Evolutionary conservation across 129 eudicot species (phyloP).

Genomic region (Pulicaria dysenterica): DNA sequence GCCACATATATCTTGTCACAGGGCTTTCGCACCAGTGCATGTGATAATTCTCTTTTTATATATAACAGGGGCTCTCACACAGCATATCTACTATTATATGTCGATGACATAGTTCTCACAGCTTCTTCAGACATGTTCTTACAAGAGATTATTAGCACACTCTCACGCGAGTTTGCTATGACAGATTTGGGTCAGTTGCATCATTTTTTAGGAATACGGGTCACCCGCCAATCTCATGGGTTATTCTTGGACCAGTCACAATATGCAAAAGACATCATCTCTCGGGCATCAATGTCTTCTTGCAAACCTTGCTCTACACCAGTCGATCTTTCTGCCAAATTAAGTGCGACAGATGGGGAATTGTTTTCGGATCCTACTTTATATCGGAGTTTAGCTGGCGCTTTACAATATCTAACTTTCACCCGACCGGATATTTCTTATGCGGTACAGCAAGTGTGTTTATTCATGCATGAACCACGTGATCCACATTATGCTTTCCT

Average conservation of each 20-base stretch:
- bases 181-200: no score
- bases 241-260: not conserved
- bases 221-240: not conserved
- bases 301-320: not conserved
- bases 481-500: no score
- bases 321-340: not conserved
- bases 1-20: not conserved
- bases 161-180: no score
- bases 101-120: not conserved
- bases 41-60: not conserved
- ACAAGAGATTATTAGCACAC: no score
- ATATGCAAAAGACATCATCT: not conserved
- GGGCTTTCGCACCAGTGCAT: not conserved
- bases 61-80: not conserved
- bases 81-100: not conserved
- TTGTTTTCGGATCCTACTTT: not conserved
- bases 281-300: not conserved
- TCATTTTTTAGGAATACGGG: no score
- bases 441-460: no score
- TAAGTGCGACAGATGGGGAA: not conserved
- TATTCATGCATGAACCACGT: no score
- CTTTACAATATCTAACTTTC: no score
- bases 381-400: no score
- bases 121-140: slow-evolving; percentile 5
- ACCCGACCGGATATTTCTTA: no score